A percentile compares a stretch with the other conserved stretches of the same genome.
phyloP scores from a whole-genome alignment of 2,329 filamentous ascomycete genomes.

The Cladosporium halotolerans region DNA sequence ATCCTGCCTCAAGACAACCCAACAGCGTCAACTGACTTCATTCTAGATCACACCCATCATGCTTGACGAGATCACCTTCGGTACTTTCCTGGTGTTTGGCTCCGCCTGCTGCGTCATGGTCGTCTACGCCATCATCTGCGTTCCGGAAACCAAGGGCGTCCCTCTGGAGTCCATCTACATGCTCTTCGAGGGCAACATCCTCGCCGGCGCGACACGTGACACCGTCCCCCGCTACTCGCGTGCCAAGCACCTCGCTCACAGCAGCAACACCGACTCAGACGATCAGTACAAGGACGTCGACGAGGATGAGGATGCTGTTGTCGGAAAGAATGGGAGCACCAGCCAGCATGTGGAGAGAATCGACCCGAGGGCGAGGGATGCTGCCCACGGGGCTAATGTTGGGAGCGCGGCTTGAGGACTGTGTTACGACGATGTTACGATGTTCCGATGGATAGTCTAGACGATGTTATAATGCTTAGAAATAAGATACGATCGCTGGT shows the following conservation, averaged over 20 bases:
- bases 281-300: conserved; percentile 20
- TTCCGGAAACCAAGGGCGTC: conserved; percentile 40
- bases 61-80: conserved; percentile 38
- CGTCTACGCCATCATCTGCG: conserved; percentile 36
- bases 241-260: conserved; percentile 31
- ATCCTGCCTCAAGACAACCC: neutral
- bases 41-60: conserved; percentile 34
- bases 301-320: conserved; percentile 22
- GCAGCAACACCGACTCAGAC: conserved; percentile 19
- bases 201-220: conserved; percentile 35
- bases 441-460: neutral
- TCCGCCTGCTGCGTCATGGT: conserved; percentile 37
- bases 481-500: too few relatives aligned
- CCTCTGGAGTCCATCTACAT: conserved; percentile 37
- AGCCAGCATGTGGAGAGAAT: conserved; percentile 9
- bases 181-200: conserved; percentile 38
- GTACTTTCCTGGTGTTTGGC: conserved; percentile 37
- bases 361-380: conserved; percentile 7
- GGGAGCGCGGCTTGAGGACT: conserved; percentile 1
- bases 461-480: neutral
- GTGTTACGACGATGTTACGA: neutral
- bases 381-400: conserved; percentile 10
- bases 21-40: conserved; percentile 12
- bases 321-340: conserved; percentile 11
- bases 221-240: conserved; percentile 33